Conservation (phyloP, 768 basidiomycete species). For the Rossbeevera mucosa region DNA sequence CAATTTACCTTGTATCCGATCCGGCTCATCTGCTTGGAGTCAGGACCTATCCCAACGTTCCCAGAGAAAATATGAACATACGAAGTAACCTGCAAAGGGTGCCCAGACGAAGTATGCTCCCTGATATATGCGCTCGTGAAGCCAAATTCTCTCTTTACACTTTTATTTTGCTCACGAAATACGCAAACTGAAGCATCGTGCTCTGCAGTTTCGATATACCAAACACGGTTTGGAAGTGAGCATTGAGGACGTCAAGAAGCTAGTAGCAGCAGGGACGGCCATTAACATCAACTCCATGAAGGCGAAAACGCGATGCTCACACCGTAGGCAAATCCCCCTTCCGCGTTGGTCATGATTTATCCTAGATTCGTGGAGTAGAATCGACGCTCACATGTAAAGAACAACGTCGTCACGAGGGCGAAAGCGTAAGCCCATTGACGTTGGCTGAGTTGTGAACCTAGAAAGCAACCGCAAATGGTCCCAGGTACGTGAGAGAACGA, state of each 20-base stretch:
- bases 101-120: constrained; percentile 62
- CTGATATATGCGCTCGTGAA: constrained; percentile 18
- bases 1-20: constrained; percentile 61
- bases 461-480: background rate
- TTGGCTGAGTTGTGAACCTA: constrained; percentile 39
- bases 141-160: background rate
- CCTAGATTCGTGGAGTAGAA: background rate
- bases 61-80: constrained; percentile 33
- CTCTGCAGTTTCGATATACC: constrained; percentile 65
- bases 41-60: background rate
- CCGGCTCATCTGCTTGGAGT: constrained; percentile 46
- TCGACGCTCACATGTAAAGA: constrained; percentile 58
- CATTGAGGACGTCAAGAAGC: constrained; percentile 65
- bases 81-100: constrained; percentile 54
- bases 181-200: constrained; percentile 70
- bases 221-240: constrained; percentile 71
- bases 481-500: background rate
- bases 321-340: constrained; percentile 67
- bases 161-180: constrained; percentile 45
- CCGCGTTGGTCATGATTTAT: background rate
- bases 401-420: constrained; percentile 65
- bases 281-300: constrained; percentile 10
- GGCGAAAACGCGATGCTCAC: constrained; percentile 30
- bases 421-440: constrained; percentile 55
- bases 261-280: constrained; percentile 32